Evolutionary conservation across 192 early-diverging fungal species (phyloP).

Genomic region (Entophlyctis luteolus): DNA sequence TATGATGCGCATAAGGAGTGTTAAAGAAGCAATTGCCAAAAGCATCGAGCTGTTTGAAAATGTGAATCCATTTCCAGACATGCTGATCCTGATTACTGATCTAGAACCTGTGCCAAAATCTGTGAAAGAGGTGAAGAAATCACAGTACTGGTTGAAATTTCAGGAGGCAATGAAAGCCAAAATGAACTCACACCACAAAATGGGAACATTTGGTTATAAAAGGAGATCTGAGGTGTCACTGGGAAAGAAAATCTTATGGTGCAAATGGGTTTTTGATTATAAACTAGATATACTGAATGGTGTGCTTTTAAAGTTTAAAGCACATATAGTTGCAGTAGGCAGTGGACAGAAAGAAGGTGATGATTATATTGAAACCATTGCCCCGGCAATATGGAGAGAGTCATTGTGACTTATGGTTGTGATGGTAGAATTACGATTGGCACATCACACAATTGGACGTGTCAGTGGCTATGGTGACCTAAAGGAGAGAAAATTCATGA

Average conservation of each 20-base stretch:
- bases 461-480: slow-evolving; percentile 1
- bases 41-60: not conserved
- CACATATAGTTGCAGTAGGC: slow-evolving; percentile 32
- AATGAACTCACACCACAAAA: not conserved
- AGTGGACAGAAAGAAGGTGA: slow-evolving; percentile 28
- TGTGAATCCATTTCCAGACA: not conserved
- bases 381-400: slow-evolving; percentile 23
- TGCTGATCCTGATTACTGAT: not conserved
- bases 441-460: not conserved
- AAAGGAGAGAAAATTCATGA: slow-evolving; percentile 13
- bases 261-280: slow-evolving; percentile 23
- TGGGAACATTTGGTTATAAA: not conserved
- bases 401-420: slow-evolving; percentile 12
- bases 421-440: not conserved
- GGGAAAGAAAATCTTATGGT: not conserved
- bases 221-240: not conserved
- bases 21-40: not conserved
- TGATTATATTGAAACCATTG: slow-evolving; percentile 36
- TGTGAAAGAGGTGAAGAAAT: not conserved
- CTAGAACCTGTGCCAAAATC: not conserved
- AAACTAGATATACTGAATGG: slow-evolving; percentile 24
- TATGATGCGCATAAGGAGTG: not conserved
- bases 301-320: slow-evolving; percentile 25
- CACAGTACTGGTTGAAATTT: not conserved
- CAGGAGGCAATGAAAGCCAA: not conserved